Evolutionary conservation across 2,329 filamentous ascomycete species (phyloP), one percentile per base, ranked within the genome.

Genomic region (Penicillium glabrum): DNA sequence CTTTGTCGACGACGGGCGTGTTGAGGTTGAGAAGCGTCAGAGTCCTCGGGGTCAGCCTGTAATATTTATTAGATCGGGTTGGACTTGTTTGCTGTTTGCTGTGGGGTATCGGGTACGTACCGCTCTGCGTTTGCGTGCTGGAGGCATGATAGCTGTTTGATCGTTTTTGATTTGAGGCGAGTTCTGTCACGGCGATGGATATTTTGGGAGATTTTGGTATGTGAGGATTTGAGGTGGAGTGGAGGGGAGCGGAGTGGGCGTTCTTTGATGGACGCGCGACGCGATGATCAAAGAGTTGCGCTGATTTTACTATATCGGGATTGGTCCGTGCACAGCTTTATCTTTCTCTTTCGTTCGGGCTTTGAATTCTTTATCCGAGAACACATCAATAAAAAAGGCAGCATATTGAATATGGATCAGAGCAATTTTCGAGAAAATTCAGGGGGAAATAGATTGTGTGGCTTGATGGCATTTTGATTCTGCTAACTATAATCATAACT

Each of bases 111-210:
- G 14, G 41, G 26, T 23, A 45, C 60, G 49, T 67, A 73, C 71
- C 35, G 66, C 68, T 47, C 63, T 63, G 57, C 71, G 65, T 64
- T 73, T 72, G 46, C 68, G 69, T 24, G 62, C 37, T 11, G 64
- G 57, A 48, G 67, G 61, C 71, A 72, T 73, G 24, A 46, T 49
- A 62, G 44, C 16, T 33, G 7, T 1, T 13, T 41, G 39, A 2
- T 21, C 11, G 39, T 5, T 23, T 6, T 23, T 41, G 37, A 1
- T 4, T 21, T 2, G 3, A 14, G 39, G 3, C 9, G 11, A 19
- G 5, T 23, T 0, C 10, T 23, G 5, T 3, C 9, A 3, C 2
- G 39, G 10, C 11, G 4, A 13, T 41, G n/a, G 4, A 14, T 8
- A 39, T 39, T 19, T 39, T 23, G 39, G 19, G 13, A 21, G 23